Evolutionary conservation across 2,329 filamentous ascomycete species (phyloP), one percentile per base, ranked within the genome.

Genomic region (Penicillium sp.): DNA sequence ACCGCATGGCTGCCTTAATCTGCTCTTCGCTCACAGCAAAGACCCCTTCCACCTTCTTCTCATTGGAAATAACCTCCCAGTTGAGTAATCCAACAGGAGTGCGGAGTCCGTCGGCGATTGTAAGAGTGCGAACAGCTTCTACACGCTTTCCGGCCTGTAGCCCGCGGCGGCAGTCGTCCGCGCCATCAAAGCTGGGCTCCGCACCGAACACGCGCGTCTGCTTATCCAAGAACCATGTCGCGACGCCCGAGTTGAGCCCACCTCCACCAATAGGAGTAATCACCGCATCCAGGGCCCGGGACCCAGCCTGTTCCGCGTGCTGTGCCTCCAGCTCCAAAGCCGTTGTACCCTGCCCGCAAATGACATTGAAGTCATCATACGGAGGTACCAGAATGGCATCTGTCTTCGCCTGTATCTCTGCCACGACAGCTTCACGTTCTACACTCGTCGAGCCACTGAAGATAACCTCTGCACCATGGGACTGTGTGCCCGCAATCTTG

Each of bases 341-440:
- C 58, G 90, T 79, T 0, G 93, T 97, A n/a, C 93, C 94, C 76
- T 97, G 92, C 0, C 94, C 93, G 0, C 96, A 83, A 52, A 97
- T 88, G 61, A 97, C 91, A 71, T 97, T 85, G 2, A 89, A 88
- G 74, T 97, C 90, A 71, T 97, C 90, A 70, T 97, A 97, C 0
- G 94, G 92, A 50, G 92, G 92, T 4, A 99, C 82, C 9, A 97
- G 78, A 0, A 86, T 84, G 0, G 91, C 91, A 38, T 88, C 87
- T 0, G 90, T 96, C 55, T 85, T 76, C 27, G 77, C 76, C 1
- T 91, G 81, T 6, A 97, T 84, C 4, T 84, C 75, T n/a, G 73
- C 78, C 0, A 91, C 86, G 7, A 88, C 84, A 7, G 87, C 88
- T 74, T 96, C 91, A 44, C 94, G 85, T 78, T 97, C 93, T 4